A percentile compares a stretch with the other conserved stretches of the same genome.
Evolutionary conservation across 345 rosid species (phyloP).

Genomic region (Eutrema yunnanense): DNA sequence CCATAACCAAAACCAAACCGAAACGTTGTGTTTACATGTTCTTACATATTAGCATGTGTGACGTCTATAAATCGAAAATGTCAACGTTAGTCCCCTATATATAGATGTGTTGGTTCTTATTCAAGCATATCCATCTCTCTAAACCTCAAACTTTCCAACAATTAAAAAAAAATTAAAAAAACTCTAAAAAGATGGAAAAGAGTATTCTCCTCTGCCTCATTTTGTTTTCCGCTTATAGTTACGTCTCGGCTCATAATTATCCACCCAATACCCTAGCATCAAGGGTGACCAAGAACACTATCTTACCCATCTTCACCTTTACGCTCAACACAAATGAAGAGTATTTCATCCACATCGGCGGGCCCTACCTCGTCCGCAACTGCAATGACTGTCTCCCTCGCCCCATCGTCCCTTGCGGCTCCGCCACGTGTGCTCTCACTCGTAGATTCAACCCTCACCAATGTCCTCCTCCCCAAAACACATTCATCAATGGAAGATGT

Average conservation of each 20-base stretch:
- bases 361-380: slow-evolving; percentile 16
- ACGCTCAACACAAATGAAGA: slow-evolving; percentile 22
- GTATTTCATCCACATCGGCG: slow-evolving; percentile 26
- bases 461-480: slow-evolving; percentile 18
- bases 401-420: slow-evolving; percentile 17
- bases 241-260: background rate
- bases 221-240: background rate
- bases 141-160: background rate
- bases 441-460: background rate
- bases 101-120: background rate
- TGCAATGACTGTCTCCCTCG: slow-evolving; percentile 14
- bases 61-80: background rate
- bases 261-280: slow-evolving; percentile 28
- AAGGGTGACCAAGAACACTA: slow-evolving; percentile 28
- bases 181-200: background rate
- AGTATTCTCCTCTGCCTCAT: slow-evolving; percentile 9
- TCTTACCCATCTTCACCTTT: slow-evolving; percentile 27
- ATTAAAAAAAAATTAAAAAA: background rate
- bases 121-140: background rate
- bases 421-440: slow-evolving; percentile 14
- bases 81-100: background rate
- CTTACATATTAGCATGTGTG: background rate
- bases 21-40: background rate
- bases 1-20: no score
- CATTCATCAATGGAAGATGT: slow-evolving; percentile 15